These are phyloP conservation scores for Rhizophora apiculata DNA, from an alignment of 345 rosid genomes.

Conservation along the genomic window DNA sequence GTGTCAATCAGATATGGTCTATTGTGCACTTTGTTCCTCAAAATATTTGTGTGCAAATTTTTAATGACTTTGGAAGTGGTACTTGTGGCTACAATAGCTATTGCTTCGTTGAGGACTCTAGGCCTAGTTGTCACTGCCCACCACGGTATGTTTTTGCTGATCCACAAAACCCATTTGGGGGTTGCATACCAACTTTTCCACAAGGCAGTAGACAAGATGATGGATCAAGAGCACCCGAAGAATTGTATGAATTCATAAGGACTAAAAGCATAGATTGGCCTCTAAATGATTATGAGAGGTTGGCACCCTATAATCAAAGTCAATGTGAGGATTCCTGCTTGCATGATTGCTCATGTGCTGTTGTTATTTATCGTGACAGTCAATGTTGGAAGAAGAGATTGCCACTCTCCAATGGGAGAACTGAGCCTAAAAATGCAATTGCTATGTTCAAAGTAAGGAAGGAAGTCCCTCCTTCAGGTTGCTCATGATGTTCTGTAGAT, in stretches of 20 bases:
- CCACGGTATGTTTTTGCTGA: slow-evolving; percentile 21
- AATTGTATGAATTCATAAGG: slow-evolving; percentile 14
- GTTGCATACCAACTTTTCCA: slow-evolving; percentile 23
- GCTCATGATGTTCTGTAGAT: too few relatives aligned
- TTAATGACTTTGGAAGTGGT: slow-evolving; percentile 13
- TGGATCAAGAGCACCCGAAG: slow-evolving; percentile 1
- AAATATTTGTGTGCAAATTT: slow-evolving; percentile 17
- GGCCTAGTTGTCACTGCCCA: slow-evolving; percentile 30
- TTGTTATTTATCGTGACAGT: neutral
- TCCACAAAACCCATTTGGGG: slow-evolving; percentile 11
- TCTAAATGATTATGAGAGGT: slow-evolving; percentile 23
- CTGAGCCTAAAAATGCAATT: too few relatives aligned
- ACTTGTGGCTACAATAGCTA: slow-evolving; percentile 35
- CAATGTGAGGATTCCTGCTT: slow-evolving; percentile 33
- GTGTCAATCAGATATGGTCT: slow-evolving; percentile 10
- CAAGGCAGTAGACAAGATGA: slow-evolving; percentile 20
- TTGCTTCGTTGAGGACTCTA: slow-evolving; percentile 12
- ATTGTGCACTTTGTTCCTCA: slow-evolving; percentile 10
- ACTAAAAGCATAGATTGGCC: slow-evolving; percentile 28
- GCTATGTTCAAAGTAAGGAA: slow-evolving; percentile 10
- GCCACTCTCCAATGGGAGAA: slow-evolving; percentile 6
- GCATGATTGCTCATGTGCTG: slow-evolving; percentile 36
- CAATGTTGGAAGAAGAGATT: slow-evolving; percentile 13
- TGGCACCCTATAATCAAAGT: slow-evolving; percentile 16
- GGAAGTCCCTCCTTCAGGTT: neutral